A percentile compares a stretch with the other conserved stretches of the same genome.
These are phyloP conservation scores for Diplodia mutila DNA, from an alignment of 2,329 filamentous ascomycete genomes.

Conservation along the genomic window DNA sequence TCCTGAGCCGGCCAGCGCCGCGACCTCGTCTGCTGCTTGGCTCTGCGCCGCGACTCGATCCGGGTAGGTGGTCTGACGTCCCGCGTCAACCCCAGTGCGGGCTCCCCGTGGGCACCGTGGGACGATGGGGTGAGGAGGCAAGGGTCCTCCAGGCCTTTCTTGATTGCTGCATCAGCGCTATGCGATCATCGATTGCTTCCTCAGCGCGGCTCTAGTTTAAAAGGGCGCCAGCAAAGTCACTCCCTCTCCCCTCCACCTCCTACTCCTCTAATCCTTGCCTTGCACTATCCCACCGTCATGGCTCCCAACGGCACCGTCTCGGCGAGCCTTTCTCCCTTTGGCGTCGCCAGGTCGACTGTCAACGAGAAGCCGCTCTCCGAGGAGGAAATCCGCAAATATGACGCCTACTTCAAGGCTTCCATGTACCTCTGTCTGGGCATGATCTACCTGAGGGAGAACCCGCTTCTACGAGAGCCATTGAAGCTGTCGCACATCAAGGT, in stretches of 20 bases:
- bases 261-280: not conserved
- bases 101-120: conserved; percentile 16
- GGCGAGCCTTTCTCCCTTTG: conserved; percentile 66
- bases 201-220: not conserved
- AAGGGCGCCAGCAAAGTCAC: not conserved
- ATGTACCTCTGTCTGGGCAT: conserved; percentile 77
- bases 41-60: conserved; percentile 10
- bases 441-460: conserved; percentile 77
- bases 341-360: conserved; percentile 67
- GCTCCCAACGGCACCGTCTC: conserved; percentile 7
- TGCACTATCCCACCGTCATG: not conserved
- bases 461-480: conserved; percentile 70
- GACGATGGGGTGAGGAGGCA: conserved; percentile 15
- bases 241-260: not conserved
- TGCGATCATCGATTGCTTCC: conserved; percentile 14
- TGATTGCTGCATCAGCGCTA: conserved; percentile 4
- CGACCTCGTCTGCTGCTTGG: not conserved
- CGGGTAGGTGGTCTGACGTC: conserved; percentile 17
- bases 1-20: conserved; percentile 1
- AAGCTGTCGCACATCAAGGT: conserved; percentile 70
- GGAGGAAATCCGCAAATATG: conserved; percentile 70
- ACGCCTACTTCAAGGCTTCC: conserved; percentile 74
- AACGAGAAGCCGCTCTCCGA: conserved; percentile 62
- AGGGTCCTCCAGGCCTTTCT: not conserved
- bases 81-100: conserved; percentile 3